Conservation (phyloP, 177 flowering plant species). For the Vitis hybrid region DNA sequence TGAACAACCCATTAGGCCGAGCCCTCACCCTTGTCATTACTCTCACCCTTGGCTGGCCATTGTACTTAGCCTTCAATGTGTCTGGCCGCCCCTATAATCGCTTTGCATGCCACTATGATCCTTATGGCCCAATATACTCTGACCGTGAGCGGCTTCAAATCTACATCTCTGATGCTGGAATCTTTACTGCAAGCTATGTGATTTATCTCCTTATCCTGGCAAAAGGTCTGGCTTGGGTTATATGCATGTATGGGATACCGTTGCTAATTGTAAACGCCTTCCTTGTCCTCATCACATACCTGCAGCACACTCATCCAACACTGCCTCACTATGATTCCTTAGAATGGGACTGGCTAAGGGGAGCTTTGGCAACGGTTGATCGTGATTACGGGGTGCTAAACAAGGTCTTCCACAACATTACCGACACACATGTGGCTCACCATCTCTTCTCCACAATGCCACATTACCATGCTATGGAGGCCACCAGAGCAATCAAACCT, state of each 20-base stretch:
- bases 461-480: conserved; percentile 45
- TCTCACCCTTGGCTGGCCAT: conserved; percentile 36
- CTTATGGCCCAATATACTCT: conserved; percentile 33
- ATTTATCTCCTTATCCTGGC: conserved; percentile 17
- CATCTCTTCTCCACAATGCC: conserved; percentile 42
- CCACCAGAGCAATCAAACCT: conserved; percentile 37
- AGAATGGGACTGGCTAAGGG: conserved; percentile 46
- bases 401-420: conserved; percentile 29
- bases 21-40: conserved; percentile 17
- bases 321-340: conserved; percentile 32
- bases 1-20: conserved; percentile 39
- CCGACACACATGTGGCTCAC: conserved; percentile 37
- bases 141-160: conserved; percentile 32
- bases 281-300: conserved; percentile 29
- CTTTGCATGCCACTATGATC: conserved; percentile 41
- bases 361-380: conserved; percentile 34
- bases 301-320: conserved; percentile 45
- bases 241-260: conserved; percentile 29
- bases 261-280: conserved; percentile 31
- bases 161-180: conserved; percentile 27
- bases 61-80: conserved; percentile 36
- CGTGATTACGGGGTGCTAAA: conserved; percentile 35
- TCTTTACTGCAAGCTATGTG: conserved; percentile 13
- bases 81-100: conserved; percentile 37
- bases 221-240: conserved; percentile 28